phyloP scores from a whole-genome alignment of 352 stramenopile genomes.

The Phytopythium delawarense region DNA sequence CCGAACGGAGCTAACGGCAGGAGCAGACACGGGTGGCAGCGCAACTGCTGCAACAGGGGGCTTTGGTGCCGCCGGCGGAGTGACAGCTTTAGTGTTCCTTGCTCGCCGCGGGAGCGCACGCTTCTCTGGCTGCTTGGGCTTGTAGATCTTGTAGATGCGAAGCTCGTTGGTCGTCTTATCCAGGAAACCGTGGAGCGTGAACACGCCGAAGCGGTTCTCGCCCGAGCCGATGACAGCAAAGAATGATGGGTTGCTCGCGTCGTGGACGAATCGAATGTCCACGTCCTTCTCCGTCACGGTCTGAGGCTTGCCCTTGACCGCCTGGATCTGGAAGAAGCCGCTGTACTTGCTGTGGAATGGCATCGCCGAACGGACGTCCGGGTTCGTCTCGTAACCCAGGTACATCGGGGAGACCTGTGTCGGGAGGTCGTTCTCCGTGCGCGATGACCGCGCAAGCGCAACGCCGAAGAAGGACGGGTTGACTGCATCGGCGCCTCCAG shows the following conservation, averaged over 20 bases:
- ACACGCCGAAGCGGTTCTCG: constrained; percentile 79
- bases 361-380: constrained; percentile 55
- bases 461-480: constrained; percentile 47
- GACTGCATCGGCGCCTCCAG: constrained; percentile 22
- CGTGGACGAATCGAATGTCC: constrained; percentile 76
- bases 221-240: constrained; percentile 68
- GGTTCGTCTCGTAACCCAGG: constrained; percentile 63
- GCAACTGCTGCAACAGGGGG: not conserved
- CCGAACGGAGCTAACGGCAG: constrained; percentile 11
- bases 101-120: constrained; percentile 55
- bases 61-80: constrained; percentile 13
- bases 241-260: constrained; percentile 52
- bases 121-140: constrained; percentile 77
- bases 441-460: constrained; percentile 52
- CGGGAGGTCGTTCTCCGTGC: constrained; percentile 28
- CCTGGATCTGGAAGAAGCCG: constrained; percentile 86
- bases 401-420: constrained; percentile 52
- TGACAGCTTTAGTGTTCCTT: constrained; percentile 18
- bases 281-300: constrained; percentile 81
- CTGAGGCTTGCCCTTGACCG: constrained; percentile 76
- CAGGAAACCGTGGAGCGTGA: constrained; percentile 66
- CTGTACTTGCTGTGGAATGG: constrained; percentile 81
- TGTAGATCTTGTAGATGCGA: constrained; percentile 86
- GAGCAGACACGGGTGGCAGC: constrained; percentile 17
- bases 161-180: constrained; percentile 76